Evolutionary conservation across 2,329 filamentous ascomycete genomes (phyloP).

Genomic region (Colletotrichum horii): DNA sequence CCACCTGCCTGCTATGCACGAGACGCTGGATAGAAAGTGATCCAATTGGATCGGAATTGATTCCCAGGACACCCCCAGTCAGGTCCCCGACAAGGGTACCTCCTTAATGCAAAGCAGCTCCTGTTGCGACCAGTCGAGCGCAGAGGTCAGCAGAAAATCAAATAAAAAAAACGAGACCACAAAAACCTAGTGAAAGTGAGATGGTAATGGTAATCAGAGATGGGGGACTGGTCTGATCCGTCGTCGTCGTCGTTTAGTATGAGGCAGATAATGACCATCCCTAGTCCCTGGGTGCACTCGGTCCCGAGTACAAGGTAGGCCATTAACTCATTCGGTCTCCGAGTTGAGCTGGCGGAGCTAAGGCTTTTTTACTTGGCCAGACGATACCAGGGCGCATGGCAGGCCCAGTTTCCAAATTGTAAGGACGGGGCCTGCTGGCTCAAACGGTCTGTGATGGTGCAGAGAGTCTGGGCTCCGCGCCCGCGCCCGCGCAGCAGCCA

Average conservation of each 20-base stretch:
- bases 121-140: neutral
- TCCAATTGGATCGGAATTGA: slow-evolving; percentile 1
- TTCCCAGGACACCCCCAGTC: neutral
- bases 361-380: neutral
- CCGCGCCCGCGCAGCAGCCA: neutral
- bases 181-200: neutral
- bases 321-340: neutral
- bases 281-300: neutral
- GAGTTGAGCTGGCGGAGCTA: neutral
- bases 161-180: neutral
- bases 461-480: neutral
- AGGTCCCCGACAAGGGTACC: neutral
- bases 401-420: slow-evolving; percentile 7
- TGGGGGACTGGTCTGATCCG: neutral
- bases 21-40: neutral
- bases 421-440: slow-evolving; percentile 12
- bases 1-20: neutral
- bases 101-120: neutral
- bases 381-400: neutral
- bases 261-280: neutral
- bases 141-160: neutral
- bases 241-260: neutral
- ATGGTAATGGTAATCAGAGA: neutral
- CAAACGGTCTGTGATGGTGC: slow-evolving; percentile 9
- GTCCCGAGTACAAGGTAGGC: neutral